These are phyloP conservation scores for Mortierella sp. DNA, from an alignment of 371 early-diverging fungal genomes.

Conservation along the genomic window DNA sequence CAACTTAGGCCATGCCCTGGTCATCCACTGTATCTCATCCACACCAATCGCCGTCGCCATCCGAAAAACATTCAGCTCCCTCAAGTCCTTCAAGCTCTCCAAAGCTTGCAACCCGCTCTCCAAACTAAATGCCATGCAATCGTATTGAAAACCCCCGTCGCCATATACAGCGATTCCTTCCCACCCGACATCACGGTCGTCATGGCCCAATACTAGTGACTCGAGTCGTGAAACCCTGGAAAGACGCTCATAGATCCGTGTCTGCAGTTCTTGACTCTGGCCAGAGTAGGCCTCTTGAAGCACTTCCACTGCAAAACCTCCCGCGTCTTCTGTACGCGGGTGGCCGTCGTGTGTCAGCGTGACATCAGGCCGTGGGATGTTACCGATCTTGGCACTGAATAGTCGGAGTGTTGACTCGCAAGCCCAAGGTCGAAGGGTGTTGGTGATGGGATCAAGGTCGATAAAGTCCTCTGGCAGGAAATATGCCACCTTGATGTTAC, in stretches of 20 bases:
- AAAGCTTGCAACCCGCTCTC: neutral
- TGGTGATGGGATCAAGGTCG: neutral
- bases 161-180: neutral
- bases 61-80: neutral
- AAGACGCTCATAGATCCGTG: neutral
- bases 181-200: neutral
- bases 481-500: neutral
- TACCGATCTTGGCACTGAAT: neutral
- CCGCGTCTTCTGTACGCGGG: neutral
- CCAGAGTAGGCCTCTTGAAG: neutral
- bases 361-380: neutral
- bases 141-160: neutral
- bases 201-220: neutral
- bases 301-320: neutral
- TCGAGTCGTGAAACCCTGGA: neutral
- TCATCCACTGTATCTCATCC: neutral
- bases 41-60: neutral
- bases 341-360: neutral
- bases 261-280: neutral
- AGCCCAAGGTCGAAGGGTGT: neutral
- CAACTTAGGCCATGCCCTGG: neutral
- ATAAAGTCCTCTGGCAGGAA: neutral
- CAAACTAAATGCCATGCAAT: neutral
- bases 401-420: neutral
- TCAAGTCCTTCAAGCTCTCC: neutral